Evolutionary conservation across 2,329 filamentous ascomycete genomes (phyloP).

Genomic region (Alternaria postmessia): DNA sequence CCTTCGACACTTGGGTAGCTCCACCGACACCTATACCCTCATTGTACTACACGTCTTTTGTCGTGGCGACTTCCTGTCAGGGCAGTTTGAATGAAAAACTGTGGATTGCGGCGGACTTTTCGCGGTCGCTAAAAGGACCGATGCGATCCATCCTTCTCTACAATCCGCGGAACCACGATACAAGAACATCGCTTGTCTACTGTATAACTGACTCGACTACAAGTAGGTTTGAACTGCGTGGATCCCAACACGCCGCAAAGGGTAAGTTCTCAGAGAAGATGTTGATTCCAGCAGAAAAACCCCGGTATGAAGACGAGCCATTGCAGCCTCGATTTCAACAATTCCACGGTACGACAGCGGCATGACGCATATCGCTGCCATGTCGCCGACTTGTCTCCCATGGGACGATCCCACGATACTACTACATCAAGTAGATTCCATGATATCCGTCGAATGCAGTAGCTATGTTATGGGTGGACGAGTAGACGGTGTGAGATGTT

Average conservation of each 20-base stretch:
- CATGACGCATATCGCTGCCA: slow-evolving; percentile 13
- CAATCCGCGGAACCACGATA: slow-evolving; percentile 7
- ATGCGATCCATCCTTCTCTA: slow-evolving; percentile 5
- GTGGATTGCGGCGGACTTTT: slow-evolving; percentile 21
- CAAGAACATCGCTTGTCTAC: slow-evolving; percentile 1
- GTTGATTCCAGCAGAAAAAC: slow-evolving; percentile 13
- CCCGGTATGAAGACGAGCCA: slow-evolving; percentile 7
- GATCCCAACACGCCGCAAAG: not conserved
- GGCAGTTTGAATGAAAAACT: slow-evolving; percentile 16
- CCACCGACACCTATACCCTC: slow-evolving; percentile 3
- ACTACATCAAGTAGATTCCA: slow-evolving; percentile 6
- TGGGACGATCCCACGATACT: slow-evolving; percentile 6
- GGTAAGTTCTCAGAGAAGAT: not conserved
- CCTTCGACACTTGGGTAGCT: slow-evolving; percentile 6
- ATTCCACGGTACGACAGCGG: slow-evolving; percentile 16
- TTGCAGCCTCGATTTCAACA: slow-evolving; percentile 9
- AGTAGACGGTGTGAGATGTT: slow-evolving; percentile 8
- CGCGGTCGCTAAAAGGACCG: slow-evolving; percentile 20
- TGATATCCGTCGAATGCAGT: slow-evolving; percentile 9
- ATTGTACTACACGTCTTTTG: slow-evolving; percentile 9
- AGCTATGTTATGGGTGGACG: slow-evolving; percentile 9
- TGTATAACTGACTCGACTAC: slow-evolving; percentile 10
- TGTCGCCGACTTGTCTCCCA: slow-evolving; percentile 8
- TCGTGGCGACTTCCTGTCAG: slow-evolving; percentile 18
- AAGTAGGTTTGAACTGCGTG: not conserved